Evolutionary conservation across 2,329 filamentous ascomycete species (phyloP), one percentile per base, ranked within the genome.

Genomic region (Scedosporium apiospermum): DNA sequence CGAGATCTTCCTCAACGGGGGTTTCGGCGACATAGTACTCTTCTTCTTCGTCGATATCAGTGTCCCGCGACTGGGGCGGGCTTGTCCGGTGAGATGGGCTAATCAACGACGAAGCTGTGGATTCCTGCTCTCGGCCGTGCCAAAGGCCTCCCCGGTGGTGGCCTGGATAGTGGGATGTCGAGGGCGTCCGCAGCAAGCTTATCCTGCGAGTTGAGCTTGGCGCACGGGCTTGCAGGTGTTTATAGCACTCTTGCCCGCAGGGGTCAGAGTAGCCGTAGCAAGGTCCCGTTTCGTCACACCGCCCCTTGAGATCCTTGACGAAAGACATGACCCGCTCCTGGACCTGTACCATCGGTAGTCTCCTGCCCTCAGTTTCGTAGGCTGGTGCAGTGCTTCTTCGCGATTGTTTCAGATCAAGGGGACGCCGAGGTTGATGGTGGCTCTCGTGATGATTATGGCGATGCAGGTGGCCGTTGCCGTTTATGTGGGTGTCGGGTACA

Each of bases 181-280:
- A 21, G 6, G 21, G 30, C 12, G 26, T 44, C 4, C 61, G 61
- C 4, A 58, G 60, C 10, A 61, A 41, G 49, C 49, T 61, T 18
- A 62, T 42, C 18, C 72, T 69, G 27, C 77, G 74, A 3, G 74
- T 69, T 34, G 70, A 65, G 30, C 71, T 66, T 3, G 71, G 67
- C 23, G 74, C 66, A 23, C 79, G 77, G 34, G 70, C 74, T 66
- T 68, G 74, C 3, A 86, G 51, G 64, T 86, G 83, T 66, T 85
- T 87, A 71, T 84, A 86, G 71, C 85, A 88, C 69, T 85, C 84
- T 69, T 87, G 83, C 1, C 84, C 85, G 65, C 85, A 88, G 0
- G 84, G 85, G 66, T 88, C 86, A 1, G 83, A 79, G 69, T 85
- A 88, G 63, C 86, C 86, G 67, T 78, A 88, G 69, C 85, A 88